These are phyloP conservation scores for Pugionium dolabratum DNA, from an alignment of 345 rosid genomes.

Conservation along the genomic window DNA sequence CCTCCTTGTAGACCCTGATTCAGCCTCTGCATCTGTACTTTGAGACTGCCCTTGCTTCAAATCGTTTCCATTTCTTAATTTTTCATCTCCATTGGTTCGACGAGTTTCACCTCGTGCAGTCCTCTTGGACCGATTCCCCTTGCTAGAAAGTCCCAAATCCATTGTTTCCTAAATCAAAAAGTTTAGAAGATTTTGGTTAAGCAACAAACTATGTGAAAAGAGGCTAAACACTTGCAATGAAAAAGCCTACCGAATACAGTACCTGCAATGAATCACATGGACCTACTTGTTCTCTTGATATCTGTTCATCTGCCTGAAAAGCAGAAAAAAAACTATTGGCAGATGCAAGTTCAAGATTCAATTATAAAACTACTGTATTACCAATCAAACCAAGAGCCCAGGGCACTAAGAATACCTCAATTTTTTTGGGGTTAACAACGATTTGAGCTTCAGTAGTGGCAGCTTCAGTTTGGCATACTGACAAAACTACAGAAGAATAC, in stretches of 20 bases:
- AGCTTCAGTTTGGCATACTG: conserved; percentile 47
- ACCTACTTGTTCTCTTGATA: conserved; percentile 25
- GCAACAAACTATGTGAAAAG: conserved; percentile 8
- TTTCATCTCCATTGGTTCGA: conserved; percentile 25
- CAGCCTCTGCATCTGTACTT: conserved; percentile 44
- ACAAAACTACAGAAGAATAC: conserved; percentile 58
- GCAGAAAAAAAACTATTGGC: conserved; percentile 9
- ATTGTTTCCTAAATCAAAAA: conserved; percentile 29
- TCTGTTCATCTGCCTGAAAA: conserved; percentile 36
- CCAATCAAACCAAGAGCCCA: conserved; percentile 17
- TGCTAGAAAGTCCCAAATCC: conserved; percentile 15
- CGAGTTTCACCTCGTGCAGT: conserved; percentile 17
- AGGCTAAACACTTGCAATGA: not conserved
- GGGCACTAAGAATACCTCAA: conserved; percentile 46
- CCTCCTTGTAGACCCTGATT: conserved; percentile 43
- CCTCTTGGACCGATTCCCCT: conserved; percentile 33
- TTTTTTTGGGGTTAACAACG: conserved; percentile 39
- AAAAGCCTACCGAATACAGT: conserved; percentile 21
- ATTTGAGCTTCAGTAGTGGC: conserved; percentile 29
- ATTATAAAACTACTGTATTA: conserved; percentile 19
- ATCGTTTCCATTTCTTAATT: conserved; percentile 12
- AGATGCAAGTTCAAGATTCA: conserved; percentile 31
- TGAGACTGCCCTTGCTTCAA: conserved; percentile 33
- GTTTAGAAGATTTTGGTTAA: conserved; percentile 30
- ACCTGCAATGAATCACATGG: conserved; percentile 31